Percentiles rank a stretch among this genome's conserved stretches.
phyloP scores from a whole-genome alignment of 352 stramenopile species.

The Hyphochytrium catenoides region DNA sequence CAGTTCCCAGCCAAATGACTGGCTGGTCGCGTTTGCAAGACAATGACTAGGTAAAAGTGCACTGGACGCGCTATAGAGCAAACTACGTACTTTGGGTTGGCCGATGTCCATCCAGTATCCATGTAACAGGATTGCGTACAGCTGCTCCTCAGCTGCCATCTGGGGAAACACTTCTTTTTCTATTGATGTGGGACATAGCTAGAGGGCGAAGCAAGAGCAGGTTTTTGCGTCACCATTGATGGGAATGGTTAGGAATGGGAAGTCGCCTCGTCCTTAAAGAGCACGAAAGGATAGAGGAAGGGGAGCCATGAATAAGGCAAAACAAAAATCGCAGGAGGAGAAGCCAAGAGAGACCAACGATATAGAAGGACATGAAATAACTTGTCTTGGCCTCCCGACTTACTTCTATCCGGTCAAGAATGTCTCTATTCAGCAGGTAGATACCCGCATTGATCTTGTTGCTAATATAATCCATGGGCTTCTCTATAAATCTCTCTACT shows the following conservation, averaged over 20 bases:
- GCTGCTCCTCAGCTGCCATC: conserved; percentile 56
- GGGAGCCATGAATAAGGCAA: background rate
- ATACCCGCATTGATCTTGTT: conserved; percentile 74
- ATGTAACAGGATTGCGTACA: conserved; percentile 54
- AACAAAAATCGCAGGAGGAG: background rate
- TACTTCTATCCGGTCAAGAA: conserved; percentile 55
- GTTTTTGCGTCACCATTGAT: too few relatives aligned
- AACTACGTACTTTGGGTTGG: conserved; percentile 29
- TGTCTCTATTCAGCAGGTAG: conserved; percentile 63
- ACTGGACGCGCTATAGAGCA: too few relatives aligned
- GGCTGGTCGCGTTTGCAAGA: too few relatives aligned
- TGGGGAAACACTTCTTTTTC: conserved; percentile 69
- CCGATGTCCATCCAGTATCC: conserved; percentile 76
- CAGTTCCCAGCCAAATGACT: too few relatives aligned
- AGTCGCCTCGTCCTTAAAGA: too few relatives aligned
- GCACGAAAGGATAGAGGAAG: background rate
- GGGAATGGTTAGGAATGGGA: too few relatives aligned
- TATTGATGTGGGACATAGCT: conserved; percentile 60
- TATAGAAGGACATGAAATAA: too few relatives aligned
- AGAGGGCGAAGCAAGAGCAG: too few relatives aligned
- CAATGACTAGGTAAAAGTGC: too few relatives aligned
- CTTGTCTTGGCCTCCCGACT: too few relatives aligned
- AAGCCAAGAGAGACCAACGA: too few relatives aligned
- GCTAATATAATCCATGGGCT: conserved; percentile 58
- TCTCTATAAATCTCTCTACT: conserved; percentile 68